Conservation (phyloP, 805 yeast genomes). For the Saccharomycopsis malanga region DNA sequence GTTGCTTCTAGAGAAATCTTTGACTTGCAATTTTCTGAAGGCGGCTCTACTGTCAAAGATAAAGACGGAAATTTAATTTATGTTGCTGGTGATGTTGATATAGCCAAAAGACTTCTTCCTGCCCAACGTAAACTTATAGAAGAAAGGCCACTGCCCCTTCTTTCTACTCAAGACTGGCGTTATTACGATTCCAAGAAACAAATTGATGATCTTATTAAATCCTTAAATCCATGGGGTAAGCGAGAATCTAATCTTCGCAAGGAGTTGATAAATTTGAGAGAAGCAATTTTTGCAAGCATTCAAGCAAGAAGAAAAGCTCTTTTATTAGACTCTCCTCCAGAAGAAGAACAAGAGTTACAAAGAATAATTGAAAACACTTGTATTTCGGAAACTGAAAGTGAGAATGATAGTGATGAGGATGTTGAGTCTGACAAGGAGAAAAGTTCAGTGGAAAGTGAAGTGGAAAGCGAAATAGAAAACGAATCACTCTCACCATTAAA, state of each 20-base stretch:
- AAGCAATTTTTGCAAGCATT: conserved; percentile 48
- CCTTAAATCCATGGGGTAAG: conserved; percentile 71
- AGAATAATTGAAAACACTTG: conserved; percentile 25
- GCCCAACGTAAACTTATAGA: conserved; percentile 59
- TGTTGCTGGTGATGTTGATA: conserved; percentile 1
- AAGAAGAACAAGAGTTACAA: conserved; percentile 37
- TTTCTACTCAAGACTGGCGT: conserved; percentile 58
- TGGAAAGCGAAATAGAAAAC: conserved; percentile 30
- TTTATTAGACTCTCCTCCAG: conserved; percentile 36
- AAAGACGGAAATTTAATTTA: conserved; percentile 8
- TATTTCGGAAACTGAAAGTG: conserved; percentile 9
- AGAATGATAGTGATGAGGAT: conserved; percentile 8
- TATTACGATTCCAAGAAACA: conserved; percentile 57
- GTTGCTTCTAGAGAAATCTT: conserved; percentile 28
- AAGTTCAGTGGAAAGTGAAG: conserved; percentile 34
- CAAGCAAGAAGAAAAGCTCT: conserved; percentile 51
- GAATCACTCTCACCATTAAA: too few species aligned
- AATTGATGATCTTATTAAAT: conserved; percentile 45
- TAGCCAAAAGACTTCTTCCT: conserved; percentile 1
- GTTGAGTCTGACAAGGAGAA: conserved; percentile 31
- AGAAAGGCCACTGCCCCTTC: conserved; percentile 52
- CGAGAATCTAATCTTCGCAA: conserved; percentile 62
- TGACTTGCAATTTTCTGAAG: conserved; percentile 28
- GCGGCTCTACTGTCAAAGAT: conserved; percentile 2
- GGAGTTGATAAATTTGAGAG: conserved; percentile 49